Conservation (phyloP, 768 basidiomycete genomes). For the Rhizopogon rudus region DNA sequence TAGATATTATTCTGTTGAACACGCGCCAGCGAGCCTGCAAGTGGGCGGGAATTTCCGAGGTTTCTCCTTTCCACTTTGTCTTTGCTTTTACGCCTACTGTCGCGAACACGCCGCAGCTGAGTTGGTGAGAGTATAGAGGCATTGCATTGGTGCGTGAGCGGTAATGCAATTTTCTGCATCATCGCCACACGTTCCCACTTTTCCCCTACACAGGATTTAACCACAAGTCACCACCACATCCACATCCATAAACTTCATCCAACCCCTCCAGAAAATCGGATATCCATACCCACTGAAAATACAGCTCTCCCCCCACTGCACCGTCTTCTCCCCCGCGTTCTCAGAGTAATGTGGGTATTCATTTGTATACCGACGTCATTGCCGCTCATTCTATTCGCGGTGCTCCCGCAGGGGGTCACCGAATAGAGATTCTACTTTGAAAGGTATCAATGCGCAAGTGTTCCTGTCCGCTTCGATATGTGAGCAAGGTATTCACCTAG, state of each 20-base stretch:
- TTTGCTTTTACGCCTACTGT: constrained; percentile 10
- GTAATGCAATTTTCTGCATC: not conserved
- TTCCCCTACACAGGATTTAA: constrained; percentile 5
- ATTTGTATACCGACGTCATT: not conserved
- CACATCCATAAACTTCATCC: not conserved
- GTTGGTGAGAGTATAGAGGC: constrained; percentile 6
- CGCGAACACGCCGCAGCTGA: constrained; percentile 7
- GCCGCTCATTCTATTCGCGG: constrained; percentile 15
- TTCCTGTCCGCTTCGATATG: not conserved
- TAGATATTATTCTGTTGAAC: not conserved
- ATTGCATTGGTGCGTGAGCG: constrained; percentile 10
- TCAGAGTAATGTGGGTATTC: not conserved
- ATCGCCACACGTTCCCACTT: not conserved
- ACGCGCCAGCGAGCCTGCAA: constrained; percentile 11
- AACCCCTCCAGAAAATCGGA: not conserved
- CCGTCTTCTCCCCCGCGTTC: not conserved
- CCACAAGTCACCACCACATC: not conserved
- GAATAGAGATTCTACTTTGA: constrained; percentile 15
- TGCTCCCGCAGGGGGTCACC: constrained; percentile 22
- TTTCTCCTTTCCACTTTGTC: constrained; percentile 8
- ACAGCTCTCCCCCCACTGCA: not conserved
- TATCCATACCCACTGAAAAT: not conserved
- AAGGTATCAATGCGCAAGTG: constrained; percentile 17
- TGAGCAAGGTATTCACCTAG: constrained; percentile 5
- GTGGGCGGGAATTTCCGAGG: constrained; percentile 25